Conservation (phyloP, 192 early-diverging fungal species). For the Obelidium mucronatum region DNA sequence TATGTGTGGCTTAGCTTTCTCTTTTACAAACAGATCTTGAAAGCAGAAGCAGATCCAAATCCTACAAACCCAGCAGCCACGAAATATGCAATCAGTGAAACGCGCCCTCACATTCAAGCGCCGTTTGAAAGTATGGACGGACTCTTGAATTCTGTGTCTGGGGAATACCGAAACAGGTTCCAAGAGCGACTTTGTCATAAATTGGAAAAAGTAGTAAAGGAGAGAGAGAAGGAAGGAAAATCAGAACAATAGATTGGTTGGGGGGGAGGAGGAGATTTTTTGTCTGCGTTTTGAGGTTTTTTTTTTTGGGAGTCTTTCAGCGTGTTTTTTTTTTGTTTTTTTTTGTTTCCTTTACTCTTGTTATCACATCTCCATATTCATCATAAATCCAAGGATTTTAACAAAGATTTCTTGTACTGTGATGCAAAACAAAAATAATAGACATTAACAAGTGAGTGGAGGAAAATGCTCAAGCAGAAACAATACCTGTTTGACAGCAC, state of each 20-base stretch:
- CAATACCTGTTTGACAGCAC: slow-evolving; percentile 70
- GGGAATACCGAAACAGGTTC: slow-evolving; percentile 37
- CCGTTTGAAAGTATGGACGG: slow-evolving; percentile 43
- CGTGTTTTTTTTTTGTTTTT: neutral
- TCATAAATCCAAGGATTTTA: neutral
- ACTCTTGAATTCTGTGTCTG: slow-evolving; percentile 41
- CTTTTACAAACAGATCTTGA: slow-evolving; percentile 16
- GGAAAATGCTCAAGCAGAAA: too few species aligned
- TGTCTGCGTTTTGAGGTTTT: neutral
- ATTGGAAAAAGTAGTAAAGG: slow-evolving; percentile 23
- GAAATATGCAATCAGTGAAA: slow-evolving; percentile 22
- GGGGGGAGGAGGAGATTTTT: neutral
- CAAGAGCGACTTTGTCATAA: slow-evolving; percentile 30
- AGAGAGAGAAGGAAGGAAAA: slow-evolving; percentile 19
- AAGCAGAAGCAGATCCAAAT: slow-evolving; percentile 32
- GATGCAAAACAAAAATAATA: too few species aligned
- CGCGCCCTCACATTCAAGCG: slow-evolving; percentile 32
- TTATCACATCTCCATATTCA: neutral
- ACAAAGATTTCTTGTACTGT: slow-evolving; percentile 12
- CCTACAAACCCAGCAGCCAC: slow-evolving; percentile 17
- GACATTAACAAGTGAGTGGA: too few species aligned
- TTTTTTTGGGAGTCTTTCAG: too few species aligned
- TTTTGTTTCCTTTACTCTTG: neutral
- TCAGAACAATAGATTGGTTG: neutral
- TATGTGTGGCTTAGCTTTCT: neutral